Evolutionary conservation across 179 eudicot species (phyloP).

Genomic region (Corrigiola litoralis): DNA sequence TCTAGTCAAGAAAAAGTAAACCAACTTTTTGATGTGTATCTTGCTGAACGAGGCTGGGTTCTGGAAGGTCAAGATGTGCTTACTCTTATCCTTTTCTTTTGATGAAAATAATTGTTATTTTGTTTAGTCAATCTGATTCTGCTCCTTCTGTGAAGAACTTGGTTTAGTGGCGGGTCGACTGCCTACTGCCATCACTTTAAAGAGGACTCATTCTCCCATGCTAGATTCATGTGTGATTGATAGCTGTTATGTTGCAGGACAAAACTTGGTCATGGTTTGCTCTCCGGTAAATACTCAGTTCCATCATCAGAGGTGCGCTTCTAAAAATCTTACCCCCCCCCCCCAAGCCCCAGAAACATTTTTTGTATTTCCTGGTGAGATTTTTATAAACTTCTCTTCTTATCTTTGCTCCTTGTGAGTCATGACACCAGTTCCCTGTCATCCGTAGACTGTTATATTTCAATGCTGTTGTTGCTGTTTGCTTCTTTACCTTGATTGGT

Average conservation of each 20-base stretch:
- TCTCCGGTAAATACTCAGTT: slow-evolving; percentile 86
- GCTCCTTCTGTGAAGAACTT: too few relatives aligned
- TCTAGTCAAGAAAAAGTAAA: too few relatives aligned
- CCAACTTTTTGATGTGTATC: too few relatives aligned
- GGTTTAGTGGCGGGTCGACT: too few relatives aligned
- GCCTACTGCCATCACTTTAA: neutral
- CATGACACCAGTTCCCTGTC: neutral
- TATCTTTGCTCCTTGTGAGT: neutral
- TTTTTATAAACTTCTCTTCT: neutral
- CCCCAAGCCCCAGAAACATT: too few relatives aligned
- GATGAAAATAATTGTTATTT: too few relatives aligned
- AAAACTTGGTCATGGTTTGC: slow-evolving; percentile 82
- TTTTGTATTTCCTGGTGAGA: too few relatives aligned
- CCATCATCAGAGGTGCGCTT: slow-evolving; percentile 65
- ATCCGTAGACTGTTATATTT: too few relatives aligned
- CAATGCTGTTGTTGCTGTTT: too few relatives aligned
- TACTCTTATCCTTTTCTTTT: neutral
- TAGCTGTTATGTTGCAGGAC: slow-evolving; percentile 42
- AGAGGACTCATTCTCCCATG: neutral
- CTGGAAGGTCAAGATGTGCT: neutral
- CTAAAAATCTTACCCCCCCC: neutral
- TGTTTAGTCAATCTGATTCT: neutral
- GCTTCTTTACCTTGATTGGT: too few relatives aligned
- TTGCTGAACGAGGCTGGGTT: neutral
- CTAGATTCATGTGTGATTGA: neutral